Conservation (phyloP, 441 rosid species). For the Corymbia citriodora region DNA sequence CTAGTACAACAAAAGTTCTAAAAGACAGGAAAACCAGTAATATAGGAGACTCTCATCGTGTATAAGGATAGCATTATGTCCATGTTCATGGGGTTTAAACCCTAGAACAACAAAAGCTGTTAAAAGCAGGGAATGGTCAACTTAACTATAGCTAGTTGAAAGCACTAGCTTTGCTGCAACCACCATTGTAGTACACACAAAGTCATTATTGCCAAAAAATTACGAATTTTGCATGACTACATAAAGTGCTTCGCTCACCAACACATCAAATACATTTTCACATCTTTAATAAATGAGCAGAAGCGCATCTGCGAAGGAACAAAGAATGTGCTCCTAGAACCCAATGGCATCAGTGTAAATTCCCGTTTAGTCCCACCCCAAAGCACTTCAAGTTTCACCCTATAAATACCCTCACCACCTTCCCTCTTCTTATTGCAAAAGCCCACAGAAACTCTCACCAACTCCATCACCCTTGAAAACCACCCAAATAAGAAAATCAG, state of each 20-base stretch:
- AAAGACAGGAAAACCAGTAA: not conserved
- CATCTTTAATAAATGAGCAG: not conserved
- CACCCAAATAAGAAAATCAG: not conserved
- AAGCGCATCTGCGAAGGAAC: not conserved
- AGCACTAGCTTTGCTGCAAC: not conserved
- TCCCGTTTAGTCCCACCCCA: not conserved
- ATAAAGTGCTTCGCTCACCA: not conserved
- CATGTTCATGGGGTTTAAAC: not conserved
- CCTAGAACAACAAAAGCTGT: not conserved
- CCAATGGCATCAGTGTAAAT: not conserved
- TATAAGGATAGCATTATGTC: not conserved
- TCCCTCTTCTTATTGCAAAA: not conserved
- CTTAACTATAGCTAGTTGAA: not conserved
- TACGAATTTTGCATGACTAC: not conserved
- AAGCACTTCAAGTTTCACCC: not conserved
- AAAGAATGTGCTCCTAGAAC: not conserved
- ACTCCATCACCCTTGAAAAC: not conserved
- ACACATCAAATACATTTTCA: not conserved
- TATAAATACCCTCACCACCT: not conserved
- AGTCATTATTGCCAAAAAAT: not conserved
- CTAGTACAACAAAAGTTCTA: too few species aligned
- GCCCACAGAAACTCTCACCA: not conserved
- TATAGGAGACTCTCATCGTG: not conserved
- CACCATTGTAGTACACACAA: not conserved
- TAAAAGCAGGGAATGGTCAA: not conserved